These are phyloP conservation scores for Strigomonas culicis DNA, from an alignment of 208 protist species.

Conservation along the genomic window DNA sequence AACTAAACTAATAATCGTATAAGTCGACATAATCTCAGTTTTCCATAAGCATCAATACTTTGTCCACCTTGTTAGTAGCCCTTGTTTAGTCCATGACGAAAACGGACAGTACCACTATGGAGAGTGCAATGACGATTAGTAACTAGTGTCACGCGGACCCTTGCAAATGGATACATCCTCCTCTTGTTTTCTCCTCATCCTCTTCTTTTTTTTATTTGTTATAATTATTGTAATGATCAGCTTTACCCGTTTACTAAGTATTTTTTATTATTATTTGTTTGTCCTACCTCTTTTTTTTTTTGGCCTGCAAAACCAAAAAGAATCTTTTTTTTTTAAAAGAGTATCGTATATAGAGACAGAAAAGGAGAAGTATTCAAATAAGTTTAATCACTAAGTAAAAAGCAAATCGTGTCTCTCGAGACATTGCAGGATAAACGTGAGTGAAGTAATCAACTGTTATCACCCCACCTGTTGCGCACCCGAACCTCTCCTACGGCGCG, in stretches of 20 bases:
- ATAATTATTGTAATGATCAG: background rate
- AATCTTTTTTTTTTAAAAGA: background rate
- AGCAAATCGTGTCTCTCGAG: no score
- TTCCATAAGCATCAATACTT: background rate
- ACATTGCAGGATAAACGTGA: no score
- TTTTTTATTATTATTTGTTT: constrained; percentile 9
- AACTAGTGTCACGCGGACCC: background rate
- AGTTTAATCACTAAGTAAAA: no score
- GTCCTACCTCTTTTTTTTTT: constrained; percentile 12
- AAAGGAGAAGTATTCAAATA: no score
- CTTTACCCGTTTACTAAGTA: background rate
- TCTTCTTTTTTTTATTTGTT: constrained; percentile 6
- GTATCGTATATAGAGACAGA: no score
- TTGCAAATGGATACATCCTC: background rate
- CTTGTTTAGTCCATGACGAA: background rate
- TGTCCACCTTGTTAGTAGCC: background rate
- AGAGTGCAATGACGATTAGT: no score
- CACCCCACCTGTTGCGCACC: background rate
- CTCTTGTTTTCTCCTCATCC: background rate
- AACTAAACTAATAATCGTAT: background rate
- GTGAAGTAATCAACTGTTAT: background rate
- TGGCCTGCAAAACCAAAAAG: constrained; percentile 6
- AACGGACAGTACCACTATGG: no score
- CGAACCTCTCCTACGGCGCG: no score
- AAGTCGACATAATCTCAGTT: background rate